Conservation (phyloP, 305 asterid genomes). For the Fraxinus sp. region DNA sequence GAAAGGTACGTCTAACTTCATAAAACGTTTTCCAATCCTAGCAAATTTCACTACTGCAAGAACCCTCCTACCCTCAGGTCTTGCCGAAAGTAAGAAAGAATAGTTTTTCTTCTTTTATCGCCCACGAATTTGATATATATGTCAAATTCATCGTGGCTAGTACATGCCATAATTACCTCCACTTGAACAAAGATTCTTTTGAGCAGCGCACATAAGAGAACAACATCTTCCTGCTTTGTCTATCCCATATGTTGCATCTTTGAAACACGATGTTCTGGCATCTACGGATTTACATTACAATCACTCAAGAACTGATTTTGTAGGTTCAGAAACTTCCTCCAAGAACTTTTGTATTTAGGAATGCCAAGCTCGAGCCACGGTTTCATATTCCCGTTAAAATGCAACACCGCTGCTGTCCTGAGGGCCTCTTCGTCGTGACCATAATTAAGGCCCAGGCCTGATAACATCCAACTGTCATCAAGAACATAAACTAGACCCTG, state of each 20-base stretch:
- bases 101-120: constrained; percentile 23
- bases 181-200: constrained; percentile 7
- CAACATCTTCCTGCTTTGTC: constrained; percentile 18
- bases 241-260: constrained; percentile 29
- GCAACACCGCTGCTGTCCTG: constrained; percentile 67
- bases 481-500: constrained; percentile 62
- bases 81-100: constrained; percentile 18
- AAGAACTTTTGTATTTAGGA: constrained; percentile 61
- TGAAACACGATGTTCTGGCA: constrained; percentile 24
- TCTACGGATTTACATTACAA: constrained; percentile 73
- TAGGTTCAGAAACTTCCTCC: constrained; percentile 71
- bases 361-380: constrained; percentile 99
- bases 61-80: constrained; percentile 17
- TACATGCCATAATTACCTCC: constrained; percentile 15
- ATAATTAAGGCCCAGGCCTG: constrained; percentile 84
- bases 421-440: constrained; percentile 47
- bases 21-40: constrained; percentile 27
- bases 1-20: constrained; percentile 28
- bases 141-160: constrained; percentile 28
- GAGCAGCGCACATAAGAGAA: constrained; percentile 21
- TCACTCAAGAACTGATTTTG: constrained; percentile 72
- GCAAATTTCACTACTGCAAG: constrained; percentile 27
- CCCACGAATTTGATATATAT: constrained; percentile 14
- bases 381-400: constrained; percentile 94
- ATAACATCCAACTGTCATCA: constrained; percentile 70